phyloP scores from a whole-genome alignment of 2,329 filamentous ascomycete species.

The Aspergillus aculeatinus region DNA sequence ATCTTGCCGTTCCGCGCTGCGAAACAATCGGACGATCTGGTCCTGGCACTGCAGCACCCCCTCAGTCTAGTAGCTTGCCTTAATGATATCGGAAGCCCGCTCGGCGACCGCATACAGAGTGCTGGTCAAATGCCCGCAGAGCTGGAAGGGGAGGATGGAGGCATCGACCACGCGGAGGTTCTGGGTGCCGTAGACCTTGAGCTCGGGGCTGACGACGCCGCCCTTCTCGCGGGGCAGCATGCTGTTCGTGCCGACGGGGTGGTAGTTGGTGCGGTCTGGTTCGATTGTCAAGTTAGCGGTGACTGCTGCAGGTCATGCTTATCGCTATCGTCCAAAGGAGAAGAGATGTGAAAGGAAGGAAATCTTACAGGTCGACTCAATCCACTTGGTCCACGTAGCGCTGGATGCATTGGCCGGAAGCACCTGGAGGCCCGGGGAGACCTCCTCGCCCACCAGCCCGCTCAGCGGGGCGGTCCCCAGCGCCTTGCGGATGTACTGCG shows the following conservation, averaged over 20 bases:
- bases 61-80: constrained; percentile 8
- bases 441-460: constrained; percentile 19
- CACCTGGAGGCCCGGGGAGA: constrained; percentile 18
- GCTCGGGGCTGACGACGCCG: constrained; percentile 2
- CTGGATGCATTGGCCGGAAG: constrained; percentile 14
- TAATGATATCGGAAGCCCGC: constrained; percentile 33
- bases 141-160: constrained; percentile 31
- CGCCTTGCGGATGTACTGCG: constrained; percentile 22
- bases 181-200: constrained; percentile 9
- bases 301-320: no score
- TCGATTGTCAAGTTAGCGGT: no score
- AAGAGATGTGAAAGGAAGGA: no score
- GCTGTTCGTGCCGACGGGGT: constrained; percentile 9
- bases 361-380: no score
- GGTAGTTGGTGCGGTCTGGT: constrained; percentile 5
- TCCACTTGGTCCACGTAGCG: no score
- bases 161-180: constrained; percentile 35
- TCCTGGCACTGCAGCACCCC: no score
- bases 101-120: constrained; percentile 36
- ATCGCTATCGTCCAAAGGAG: no score
- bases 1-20: no score
- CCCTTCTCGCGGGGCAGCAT: constrained; percentile 11
- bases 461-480: constrained; percentile 22
- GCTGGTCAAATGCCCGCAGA: constrained; percentile 31
- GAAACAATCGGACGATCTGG: no score